Evolutionary conservation across 2,329 filamentous ascomycete species (phyloP), one percentile per base, ranked within the genome.

Genomic region (Apiospora sp.): DNA sequence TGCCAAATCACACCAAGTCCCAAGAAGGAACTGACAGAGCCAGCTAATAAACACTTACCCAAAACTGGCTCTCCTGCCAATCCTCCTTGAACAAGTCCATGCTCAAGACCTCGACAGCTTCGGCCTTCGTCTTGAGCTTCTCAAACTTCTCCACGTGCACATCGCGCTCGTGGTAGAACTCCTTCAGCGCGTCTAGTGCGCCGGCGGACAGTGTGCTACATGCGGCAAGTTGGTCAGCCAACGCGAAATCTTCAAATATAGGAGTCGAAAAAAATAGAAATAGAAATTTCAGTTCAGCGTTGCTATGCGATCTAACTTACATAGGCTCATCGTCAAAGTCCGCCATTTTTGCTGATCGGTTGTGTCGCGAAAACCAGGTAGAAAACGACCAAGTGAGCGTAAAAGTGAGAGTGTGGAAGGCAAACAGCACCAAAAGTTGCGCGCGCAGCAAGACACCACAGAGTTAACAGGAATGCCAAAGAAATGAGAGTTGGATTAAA

Each of bases 21-120:
- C 54, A 8, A 46, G 27, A 69, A 51, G 16, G 3, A 51, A 46
- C 44, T 24, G 37, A 41, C 12, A 37, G 24, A 72, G n/a, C 71
- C 34, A 3, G 30, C 58, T 22, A n/a, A 12, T 16, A 22, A 48
- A 8, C 30, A 79, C 86, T 51, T 85, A 93, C 91, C 93, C 94
- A 96, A 79, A 96, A 96, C 82, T 96, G 93, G 74, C 90, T 92
- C 78, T 92, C 89, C 79, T 95, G 94, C 94, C 94, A 96, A 81
- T 96, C 92, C 82, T 96, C 94, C 1, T 87, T 86, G 78, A 96
- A 96, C 1, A 88, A 85, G 43, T 93, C 90, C 89, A 84, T 85
- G 71, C 88, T 74, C 51, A 81, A 80, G 82, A 82, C 68, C 74
- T 86, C 86, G 19, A 87, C 85, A 67, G 87, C 84, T 78, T 93